Evolutionary conservation across 164 flowering plant species (phyloP).

Genomic region (Annona cherimola): DNA sequence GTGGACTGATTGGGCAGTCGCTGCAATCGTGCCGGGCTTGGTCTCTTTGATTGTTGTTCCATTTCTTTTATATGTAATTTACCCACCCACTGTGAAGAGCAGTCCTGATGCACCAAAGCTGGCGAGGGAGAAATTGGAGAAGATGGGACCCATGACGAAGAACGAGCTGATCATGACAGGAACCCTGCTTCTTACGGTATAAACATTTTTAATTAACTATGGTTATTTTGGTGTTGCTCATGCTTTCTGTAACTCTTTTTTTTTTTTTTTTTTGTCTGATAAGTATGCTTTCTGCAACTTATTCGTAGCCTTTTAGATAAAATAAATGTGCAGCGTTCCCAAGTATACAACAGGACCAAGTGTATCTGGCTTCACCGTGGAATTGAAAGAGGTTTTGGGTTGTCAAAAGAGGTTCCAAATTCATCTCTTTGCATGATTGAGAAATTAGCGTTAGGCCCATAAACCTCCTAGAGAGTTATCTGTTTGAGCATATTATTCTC

Average conservation of each 20-base stretch:
- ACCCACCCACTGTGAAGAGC: conserved; percentile 77
- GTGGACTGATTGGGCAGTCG: conserved; percentile 94
- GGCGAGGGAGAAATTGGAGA: conserved; percentile 76
- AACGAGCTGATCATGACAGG: conserved; percentile 83
- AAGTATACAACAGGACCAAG: neutral
- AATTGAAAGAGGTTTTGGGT: neutral
- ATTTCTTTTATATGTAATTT: conserved; percentile 61
- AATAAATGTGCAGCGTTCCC: neutral
- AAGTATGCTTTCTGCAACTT: neutral
- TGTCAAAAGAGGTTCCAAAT: neutral
- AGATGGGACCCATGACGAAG: conserved; percentile 85
- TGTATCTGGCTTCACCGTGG: neutral
- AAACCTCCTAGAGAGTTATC: neutral
- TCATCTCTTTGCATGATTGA: neutral
- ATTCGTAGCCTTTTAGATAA: neutral
- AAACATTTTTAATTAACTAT: neutral
- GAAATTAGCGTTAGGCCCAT: neutral
- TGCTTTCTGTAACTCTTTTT: neutral
- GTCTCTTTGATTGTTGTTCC: conserved; percentile 78
- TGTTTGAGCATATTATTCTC: neutral
- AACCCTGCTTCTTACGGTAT: conserved; percentile 84
- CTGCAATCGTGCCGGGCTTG: conserved; percentile 86
- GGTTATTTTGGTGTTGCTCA: neutral
- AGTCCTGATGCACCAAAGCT: conserved; percentile 93
- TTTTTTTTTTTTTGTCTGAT: neutral